These are phyloP conservation scores for Herpetomonas samuelpessoai DNA, from an alignment of 208 protist genomes.

Conservation along the genomic window DNA sequence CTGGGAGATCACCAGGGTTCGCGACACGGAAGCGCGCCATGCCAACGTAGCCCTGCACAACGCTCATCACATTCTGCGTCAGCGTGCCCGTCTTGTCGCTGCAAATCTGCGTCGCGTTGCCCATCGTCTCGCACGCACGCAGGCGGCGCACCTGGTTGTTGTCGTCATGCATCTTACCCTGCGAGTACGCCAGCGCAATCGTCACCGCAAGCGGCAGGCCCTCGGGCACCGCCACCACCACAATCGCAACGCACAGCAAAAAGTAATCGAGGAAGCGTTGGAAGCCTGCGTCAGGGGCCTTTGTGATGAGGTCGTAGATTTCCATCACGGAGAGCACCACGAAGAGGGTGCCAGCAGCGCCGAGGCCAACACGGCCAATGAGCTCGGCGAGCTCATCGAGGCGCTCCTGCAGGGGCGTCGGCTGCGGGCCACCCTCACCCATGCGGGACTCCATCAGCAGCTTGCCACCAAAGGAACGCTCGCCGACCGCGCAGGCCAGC, in stretches of 20 bases:
- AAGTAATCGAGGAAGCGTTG: constrained; percentile 77
- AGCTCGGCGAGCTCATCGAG: constrained; percentile 84
- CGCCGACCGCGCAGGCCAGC: constrained; percentile 92
- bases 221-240: constrained; percentile 98
- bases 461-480: constrained; percentile 89
- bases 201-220: constrained; percentile 97
- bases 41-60: constrained; percentile 85
- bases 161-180: constrained; percentile 98
- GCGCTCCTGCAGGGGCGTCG: constrained; percentile 95
- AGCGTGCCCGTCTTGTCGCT: constrained; percentile 99
- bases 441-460: constrained; percentile 78
- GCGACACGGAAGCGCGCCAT: constrained; percentile 46
- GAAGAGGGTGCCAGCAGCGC: constrained; percentile 70
- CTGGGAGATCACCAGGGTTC: constrained; percentile 48
- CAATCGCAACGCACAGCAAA: constrained; percentile 94
- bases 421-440: constrained; percentile 22
- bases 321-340: constrained; percentile 49
- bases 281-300: constrained; percentile 15
- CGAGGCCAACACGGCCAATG: constrained; percentile 90
- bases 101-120: constrained; percentile 96
- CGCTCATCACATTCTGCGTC: constrained; percentile 97
- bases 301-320: constrained; percentile 26
- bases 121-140: constrained; percentile 98
- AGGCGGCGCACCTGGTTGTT: constrained; percentile 98
- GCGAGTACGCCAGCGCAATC: constrained; percentile 98